phyloP scores from a whole-genome alignment of 2,329 filamentous ascomycete genomes.

The Arthrobotrys pseudoclavata region DNA sequence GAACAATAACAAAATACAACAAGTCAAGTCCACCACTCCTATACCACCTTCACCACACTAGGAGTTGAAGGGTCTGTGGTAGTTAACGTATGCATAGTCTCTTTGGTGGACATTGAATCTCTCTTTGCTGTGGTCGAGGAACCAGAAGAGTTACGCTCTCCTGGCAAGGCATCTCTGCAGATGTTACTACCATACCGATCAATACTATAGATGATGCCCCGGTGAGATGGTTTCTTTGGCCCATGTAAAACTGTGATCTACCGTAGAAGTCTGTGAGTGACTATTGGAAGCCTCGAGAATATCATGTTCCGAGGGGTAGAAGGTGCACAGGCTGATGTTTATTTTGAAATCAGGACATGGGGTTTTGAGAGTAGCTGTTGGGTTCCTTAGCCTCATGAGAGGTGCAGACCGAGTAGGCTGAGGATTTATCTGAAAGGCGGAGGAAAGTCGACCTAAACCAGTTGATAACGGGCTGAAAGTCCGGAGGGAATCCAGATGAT shows the following conservation, averaged over 20 bases:
- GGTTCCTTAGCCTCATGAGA: neutral
- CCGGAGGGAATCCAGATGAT: neutral
- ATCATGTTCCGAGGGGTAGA: neutral
- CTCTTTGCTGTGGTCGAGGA: neutral
- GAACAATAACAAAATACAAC: no score
- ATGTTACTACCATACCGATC: conserved; percentile 26
- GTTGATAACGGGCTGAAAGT: neutral
- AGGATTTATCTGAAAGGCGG: neutral
- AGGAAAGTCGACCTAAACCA: neutral
- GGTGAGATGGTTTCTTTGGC: neutral
- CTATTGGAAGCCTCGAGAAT: neutral
- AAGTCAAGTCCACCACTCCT: no score
- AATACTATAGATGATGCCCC: conserved; percentile 3
- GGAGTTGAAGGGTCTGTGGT: conserved; percentile 18
- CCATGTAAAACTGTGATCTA: conserved; percentile 2
- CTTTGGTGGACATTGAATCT: neutral
- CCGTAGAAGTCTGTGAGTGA: conserved; percentile 7
- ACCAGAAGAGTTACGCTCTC: neutral
- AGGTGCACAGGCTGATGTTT: neutral
- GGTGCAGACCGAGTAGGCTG: conserved; percentile 19
- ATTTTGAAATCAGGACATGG: neutral
- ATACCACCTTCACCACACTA: no score
- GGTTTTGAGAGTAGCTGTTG: neutral
- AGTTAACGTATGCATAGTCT: neutral
- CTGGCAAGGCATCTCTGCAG: neutral